Base-by-base conservation (phyloP, 1,284 basidiomycete genomes). In the Apiotrichum veenhuisii region DNA sequence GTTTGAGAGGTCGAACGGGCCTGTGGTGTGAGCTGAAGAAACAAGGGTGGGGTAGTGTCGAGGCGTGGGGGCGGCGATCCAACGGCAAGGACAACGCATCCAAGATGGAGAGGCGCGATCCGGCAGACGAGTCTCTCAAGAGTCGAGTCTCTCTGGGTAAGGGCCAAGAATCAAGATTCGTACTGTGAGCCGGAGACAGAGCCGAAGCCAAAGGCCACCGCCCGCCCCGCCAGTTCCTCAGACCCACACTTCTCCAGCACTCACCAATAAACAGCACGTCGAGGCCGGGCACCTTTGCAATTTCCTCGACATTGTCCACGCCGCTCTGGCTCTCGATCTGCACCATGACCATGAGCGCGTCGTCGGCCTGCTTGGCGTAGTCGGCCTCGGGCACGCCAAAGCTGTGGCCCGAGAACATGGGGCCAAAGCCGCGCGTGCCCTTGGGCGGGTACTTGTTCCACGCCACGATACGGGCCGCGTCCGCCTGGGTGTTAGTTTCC, bases 241-340 rank as follows among this genome's bases (percentile, higher is more conserved):
- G n/a, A n/a, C n/a, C n/a, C n/a, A n/a, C n/a, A n/a, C n/a, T n/a
- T n/a, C 38, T n/a, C 8, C 15, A 3, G 5, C 33, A 65, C 61
- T 45, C 49, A 64, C 86, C 85, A 54, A 88, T 82, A 72, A 87
- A 86, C 5, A 83, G 73, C 10, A 81, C 80, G 51, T 83, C 82
- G 79, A 87, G 77, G 0, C 86, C 85, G 34, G 84, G 81, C 5
- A 86, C 84, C 5, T 76, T 66, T 12, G 85, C 83, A 54, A 87
- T 87, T 42, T 81, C 80, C 30, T 83, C 78, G 20, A 85, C 73
- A 59, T 86, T 88, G 50, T 82, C 65, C 15, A 86, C 80, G 0
- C 79, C 85, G 44, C 84, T 82, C 52, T 69, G 76, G 8, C 81
- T 86, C 73, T 87, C 85, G 55, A 87, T 85, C 71, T 87, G 86